phyloP scores from a whole-genome alignment of 257 asterid genomes.

The Mentha longifolia region DNA sequence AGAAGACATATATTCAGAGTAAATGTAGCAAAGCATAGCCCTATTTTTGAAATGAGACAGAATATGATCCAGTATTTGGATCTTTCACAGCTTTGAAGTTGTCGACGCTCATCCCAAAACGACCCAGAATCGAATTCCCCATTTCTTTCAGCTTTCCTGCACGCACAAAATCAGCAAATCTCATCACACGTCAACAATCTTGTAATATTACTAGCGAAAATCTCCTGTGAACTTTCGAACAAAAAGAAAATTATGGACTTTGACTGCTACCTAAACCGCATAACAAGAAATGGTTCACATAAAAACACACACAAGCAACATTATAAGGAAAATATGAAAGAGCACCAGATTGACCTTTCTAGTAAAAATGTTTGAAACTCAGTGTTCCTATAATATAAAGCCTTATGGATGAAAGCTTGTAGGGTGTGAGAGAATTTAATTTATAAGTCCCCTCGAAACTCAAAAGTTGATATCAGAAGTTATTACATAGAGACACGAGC shows the following conservation, averaged over 20 bases:
- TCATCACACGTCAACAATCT: background rate
- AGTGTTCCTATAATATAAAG: background rate
- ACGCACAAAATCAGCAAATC: constrained; percentile 28
- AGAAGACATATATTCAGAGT: constrained; percentile 1
- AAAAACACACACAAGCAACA: too few relatives aligned
- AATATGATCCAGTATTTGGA: constrained; percentile 91
- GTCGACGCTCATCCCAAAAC: constrained; percentile 94
- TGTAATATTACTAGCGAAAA: background rate
- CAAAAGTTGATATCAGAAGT: background rate
- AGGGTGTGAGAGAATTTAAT: background rate
- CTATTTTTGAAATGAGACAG: constrained; percentile 71
- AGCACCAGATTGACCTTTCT: too few relatives aligned
- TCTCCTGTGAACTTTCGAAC: background rate
- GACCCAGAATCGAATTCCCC: constrained; percentile 90
- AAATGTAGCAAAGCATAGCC: constrained; percentile 24
- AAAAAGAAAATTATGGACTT: background rate
- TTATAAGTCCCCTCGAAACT: background rate
- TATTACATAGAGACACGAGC: background rate
- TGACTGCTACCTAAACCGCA: background rate
- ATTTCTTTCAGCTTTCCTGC: constrained; percentile 89
- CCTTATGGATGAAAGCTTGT: background rate
- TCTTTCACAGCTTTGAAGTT: constrained; percentile 91
- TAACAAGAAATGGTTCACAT: background rate
- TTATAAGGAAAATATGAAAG: too few relatives aligned
- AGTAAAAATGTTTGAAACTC: too few relatives aligned